A percentile compares a stretch with the other conserved stretches of the same genome.
These are phyloP conservation scores for Rhypophila decipiens DNA, from an alignment of 495 filamentous ascomycete genomes.

Conservation along the genomic window DNA sequence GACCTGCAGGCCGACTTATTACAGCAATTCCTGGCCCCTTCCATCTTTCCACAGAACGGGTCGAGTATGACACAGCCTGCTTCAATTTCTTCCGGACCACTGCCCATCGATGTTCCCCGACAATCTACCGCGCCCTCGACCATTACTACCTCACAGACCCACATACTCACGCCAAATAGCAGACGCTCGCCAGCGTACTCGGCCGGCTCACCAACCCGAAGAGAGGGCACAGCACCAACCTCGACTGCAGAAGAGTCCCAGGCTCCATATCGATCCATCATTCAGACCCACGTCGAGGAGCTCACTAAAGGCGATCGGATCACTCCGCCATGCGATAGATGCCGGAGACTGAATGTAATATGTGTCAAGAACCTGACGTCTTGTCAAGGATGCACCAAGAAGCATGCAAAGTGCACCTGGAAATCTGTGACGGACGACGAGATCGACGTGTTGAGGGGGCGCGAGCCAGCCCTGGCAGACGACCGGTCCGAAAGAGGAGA, in stretches of 20 bases:
- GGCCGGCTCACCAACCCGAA: conserved; percentile 2
- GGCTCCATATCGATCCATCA: conserved; percentile 49
- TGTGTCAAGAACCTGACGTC: conserved; percentile 81
- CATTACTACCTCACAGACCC: not conserved
- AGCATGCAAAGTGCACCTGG: conserved; percentile 83
- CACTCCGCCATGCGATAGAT: conserved; percentile 75
- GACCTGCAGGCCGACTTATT: conserved; percentile 37
- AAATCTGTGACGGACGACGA: conserved; percentile 68
- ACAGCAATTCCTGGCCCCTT: conserved; percentile 31
- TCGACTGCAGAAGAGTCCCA: not conserved
- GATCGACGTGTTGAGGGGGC: conserved; percentile 21
- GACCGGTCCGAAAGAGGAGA: not conserved
- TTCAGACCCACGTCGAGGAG: conserved; percentile 70
- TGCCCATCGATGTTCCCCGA: not conserved
- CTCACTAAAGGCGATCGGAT: conserved; percentile 65
- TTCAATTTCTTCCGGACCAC: conserved; percentile 4
- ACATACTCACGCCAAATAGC: conserved; percentile 1
- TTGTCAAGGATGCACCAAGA: conserved; percentile 81
- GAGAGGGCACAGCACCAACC: not conserved
- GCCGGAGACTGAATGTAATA: conserved; percentile 69
- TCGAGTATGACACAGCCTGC: not conserved
- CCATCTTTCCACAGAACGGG: conserved; percentile 13
- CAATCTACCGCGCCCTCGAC: not conserved
- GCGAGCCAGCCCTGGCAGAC: not conserved
- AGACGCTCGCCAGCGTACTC: conserved; percentile 20